Base-by-base conservation (phyloP, 345 rosid genomes). In the Gossypium anomalum region DNA sequence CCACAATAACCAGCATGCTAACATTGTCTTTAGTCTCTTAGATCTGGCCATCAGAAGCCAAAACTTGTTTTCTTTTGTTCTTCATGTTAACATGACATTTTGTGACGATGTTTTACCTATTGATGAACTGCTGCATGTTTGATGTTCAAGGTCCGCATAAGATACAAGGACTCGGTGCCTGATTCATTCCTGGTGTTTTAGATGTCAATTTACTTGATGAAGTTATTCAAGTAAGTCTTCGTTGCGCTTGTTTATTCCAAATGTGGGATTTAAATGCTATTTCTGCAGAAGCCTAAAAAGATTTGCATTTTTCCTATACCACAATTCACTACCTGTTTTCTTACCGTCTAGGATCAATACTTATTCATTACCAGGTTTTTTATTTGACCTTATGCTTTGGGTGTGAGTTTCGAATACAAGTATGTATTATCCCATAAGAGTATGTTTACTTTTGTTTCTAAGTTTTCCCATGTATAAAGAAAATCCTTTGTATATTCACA, bases 91-190 rank as follows among this genome's bases (percentile, higher is more conserved):
- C 59, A 3, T 69, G 5, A 2, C 9, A 51, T 69, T 20, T 44
- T 69, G 4, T 9, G 16, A 68, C 3, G 4, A 48, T 25, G 22
- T 15, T 49, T 25, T 15, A 49, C 34, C 22, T 25, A 68, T 16
- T 49, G 57, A 68, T 68, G 44, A 67, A 49, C 58, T 51, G 59
- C 59, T 69, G 38, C 23, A 13, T 51, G 27, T 51, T 59, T 13
- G 29, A 48, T 60, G 57, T 75, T 19, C 27, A 70, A 90, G 96
- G 91, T 12, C 80, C 84, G 4, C 93, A 89, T 70, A 77, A 83
- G 79, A 90, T 90, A 45, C 84, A 90, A 76, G 95, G 93, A 78
- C 77, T 90, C 43, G 93, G 91, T 47, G 93, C 89, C 76, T 93
- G 91, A 43, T 76, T 89, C 74, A 78, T 90, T 51, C 90, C 93